phyloP scores from a whole-genome alignment of 805 yeast genomes.

The Myxozyma lipomycoides region DNA sequence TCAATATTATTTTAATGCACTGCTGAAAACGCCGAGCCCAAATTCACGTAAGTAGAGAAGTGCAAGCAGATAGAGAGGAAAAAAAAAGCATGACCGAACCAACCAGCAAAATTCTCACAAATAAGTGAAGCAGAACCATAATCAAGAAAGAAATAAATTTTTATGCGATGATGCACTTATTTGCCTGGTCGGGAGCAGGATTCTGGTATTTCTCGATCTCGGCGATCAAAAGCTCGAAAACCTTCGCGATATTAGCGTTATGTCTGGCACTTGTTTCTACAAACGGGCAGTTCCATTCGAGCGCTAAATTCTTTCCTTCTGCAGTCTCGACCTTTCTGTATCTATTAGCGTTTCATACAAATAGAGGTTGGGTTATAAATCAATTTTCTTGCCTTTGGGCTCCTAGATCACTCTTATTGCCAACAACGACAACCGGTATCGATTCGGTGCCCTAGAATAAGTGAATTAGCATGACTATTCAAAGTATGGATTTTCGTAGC shows the following conservation, averaged over 20 bases:
- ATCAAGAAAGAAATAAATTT: too few species aligned
- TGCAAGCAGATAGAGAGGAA: too few species aligned
- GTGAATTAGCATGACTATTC: neutral
- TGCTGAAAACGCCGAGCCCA: too few species aligned
- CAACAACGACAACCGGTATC: conserved; percentile 76
- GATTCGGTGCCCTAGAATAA: conserved; percentile 47
- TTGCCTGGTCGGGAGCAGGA: conserved; percentile 38
- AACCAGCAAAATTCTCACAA: too few species aligned
- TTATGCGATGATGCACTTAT: conserved; percentile 15
- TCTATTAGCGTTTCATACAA: conserved; percentile 40
- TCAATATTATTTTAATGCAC: too few species aligned
- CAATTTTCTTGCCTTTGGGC: conserved; percentile 58
- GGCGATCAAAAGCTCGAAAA: conserved; percentile 57
- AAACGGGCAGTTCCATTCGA: conserved; percentile 63
- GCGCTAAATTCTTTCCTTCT: conserved; percentile 62
- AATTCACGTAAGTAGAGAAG: too few species aligned
- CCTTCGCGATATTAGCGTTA: conserved; percentile 52
- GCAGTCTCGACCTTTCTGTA: conserved; percentile 57
- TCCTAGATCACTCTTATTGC: conserved; percentile 69
- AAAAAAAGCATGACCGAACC: too few species aligned
- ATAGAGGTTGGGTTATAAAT: conserved; percentile 41
- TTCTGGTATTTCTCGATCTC: conserved; percentile 63
- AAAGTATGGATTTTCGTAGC: neutral
- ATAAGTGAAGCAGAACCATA: too few species aligned
- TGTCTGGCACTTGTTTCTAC: conserved; percentile 82